Evolutionary conservation across 1,284 basidiomycete genomes (phyloP).

Genomic region (Mycosarcoma maydis): DNA sequence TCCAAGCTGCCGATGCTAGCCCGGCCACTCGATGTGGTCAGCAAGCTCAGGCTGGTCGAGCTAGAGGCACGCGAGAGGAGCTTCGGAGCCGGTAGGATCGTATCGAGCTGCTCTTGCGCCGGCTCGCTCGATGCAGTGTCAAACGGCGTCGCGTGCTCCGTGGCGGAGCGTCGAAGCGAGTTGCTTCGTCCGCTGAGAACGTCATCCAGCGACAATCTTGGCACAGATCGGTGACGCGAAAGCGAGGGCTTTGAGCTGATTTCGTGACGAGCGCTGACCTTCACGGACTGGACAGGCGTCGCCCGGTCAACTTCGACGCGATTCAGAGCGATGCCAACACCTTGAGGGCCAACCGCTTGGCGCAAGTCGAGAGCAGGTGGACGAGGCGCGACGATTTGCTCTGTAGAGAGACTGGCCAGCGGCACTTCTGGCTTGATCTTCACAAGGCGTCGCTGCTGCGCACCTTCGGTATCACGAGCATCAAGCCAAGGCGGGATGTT

Average conservation of each 20-base stretch:
- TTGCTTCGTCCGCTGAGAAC: slow-evolving; percentile 37
- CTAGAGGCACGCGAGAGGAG: slow-evolving; percentile 44
- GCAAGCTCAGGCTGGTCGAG: slow-evolving; percentile 47
- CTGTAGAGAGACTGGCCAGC: slow-evolving; percentile 6
- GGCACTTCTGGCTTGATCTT: slow-evolving; percentile 30
- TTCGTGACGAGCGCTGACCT: not conserved
- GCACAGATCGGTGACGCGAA: slow-evolving; percentile 38
- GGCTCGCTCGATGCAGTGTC: slow-evolving; percentile 24
- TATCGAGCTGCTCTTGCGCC: slow-evolving; percentile 37
- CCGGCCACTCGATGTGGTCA: slow-evolving; percentile 49
- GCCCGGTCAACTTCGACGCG: slow-evolving; percentile 6
- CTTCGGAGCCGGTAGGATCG: slow-evolving; percentile 42
- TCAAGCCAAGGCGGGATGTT: slow-evolving; percentile 48
- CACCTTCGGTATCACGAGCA: not conserved
- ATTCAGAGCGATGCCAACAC: slow-evolving; percentile 26
- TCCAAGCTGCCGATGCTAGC: slow-evolving; percentile 46
- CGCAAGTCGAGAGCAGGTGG: slow-evolving; percentile 25
- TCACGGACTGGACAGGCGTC: not conserved
- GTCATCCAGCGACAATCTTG: slow-evolving; percentile 38
- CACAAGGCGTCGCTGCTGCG: slow-evolving; percentile 13
- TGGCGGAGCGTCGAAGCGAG: slow-evolving; percentile 31
- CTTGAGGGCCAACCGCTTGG: slow-evolving; percentile 27
- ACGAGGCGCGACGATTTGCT: slow-evolving; percentile 6
- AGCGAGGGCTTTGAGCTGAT: slow-evolving; percentile 19
- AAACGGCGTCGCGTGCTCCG: slow-evolving; percentile 16